These are phyloP conservation scores for Saccharomycodes ludwigii DNA, from an alignment of 805 yeast genomes.

Conservation along the genomic window DNA sequence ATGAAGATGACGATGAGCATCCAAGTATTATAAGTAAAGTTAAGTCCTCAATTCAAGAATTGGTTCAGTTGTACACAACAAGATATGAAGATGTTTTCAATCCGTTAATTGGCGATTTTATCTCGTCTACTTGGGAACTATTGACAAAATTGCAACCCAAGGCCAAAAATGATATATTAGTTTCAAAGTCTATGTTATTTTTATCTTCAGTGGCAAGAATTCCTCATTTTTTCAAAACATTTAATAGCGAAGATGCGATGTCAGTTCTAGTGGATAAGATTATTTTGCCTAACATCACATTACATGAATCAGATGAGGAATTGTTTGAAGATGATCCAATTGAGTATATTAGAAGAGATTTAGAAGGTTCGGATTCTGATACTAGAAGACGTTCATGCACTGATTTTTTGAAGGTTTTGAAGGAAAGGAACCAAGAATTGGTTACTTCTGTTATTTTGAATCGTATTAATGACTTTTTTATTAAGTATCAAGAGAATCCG, in stretches of 20 bases:
- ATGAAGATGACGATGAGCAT: conserved; percentile 46
- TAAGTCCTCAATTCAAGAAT: conserved; percentile 74
- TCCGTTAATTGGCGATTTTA: conserved; percentile 63
- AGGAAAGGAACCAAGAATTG: conserved; percentile 59
- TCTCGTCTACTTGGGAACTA: conserved; percentile 71
- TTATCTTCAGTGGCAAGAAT: conserved; percentile 70
- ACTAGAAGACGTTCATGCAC: conserved; percentile 89
- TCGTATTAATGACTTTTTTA: conserved; percentile 58
- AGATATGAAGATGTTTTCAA: conserved; percentile 88
- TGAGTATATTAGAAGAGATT: conserved; percentile 79
- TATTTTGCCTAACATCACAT: conserved; percentile 75
- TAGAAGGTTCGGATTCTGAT: conserved; percentile 91
- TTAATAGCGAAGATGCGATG: conserved; percentile 49
- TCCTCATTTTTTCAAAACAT: conserved; percentile 53
- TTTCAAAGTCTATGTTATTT: conserved; percentile 69
- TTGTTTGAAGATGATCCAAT: conserved; percentile 95
- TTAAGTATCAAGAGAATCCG: conserved; percentile 31
- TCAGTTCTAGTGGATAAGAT: conserved; percentile 72
- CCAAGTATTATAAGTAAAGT: conserved; percentile 58
- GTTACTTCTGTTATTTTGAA: conserved; percentile 65
- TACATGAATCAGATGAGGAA: conserved; percentile 85
- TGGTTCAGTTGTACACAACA: conserved; percentile 74
- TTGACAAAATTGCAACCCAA: conserved; percentile 54
- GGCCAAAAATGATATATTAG: conserved; percentile 73
- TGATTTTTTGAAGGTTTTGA: conserved; percentile 78